A percentile compares a stretch with the other conserved stretches of the same genome.
phyloP scores from a whole-genome alignment of 495 filamentous ascomycete species.

The Hamigera avellanea region DNA sequence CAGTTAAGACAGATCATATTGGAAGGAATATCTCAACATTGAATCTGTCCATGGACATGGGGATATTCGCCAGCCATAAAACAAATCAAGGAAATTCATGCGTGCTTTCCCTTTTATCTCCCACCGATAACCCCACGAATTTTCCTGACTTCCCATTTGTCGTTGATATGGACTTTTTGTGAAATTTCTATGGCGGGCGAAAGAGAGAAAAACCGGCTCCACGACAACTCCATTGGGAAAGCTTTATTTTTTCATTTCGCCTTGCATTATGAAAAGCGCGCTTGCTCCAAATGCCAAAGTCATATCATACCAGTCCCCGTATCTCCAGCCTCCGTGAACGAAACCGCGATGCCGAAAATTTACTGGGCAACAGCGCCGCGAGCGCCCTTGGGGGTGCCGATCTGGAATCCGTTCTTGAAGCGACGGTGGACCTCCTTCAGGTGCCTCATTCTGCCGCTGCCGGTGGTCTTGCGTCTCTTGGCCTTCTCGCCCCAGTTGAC shows the following conservation, averaged over 20 bases:
- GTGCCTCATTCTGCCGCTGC: slow-evolving; percentile 85
- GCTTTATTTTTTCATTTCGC: slow-evolving; percentile 22
- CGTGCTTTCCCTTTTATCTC: slow-evolving; percentile 25
- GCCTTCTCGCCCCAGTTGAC: slow-evolving; percentile 99
- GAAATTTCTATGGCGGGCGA: slow-evolving; percentile 20
- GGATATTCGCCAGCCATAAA: slow-evolving; percentile 36
- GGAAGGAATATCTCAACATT: slow-evolving; percentile 29
- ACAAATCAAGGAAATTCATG: slow-evolving; percentile 34
- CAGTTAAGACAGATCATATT: slow-evolving; percentile 21
- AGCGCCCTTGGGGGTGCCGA: slow-evolving; percentile 75
- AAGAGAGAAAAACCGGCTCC: slow-evolving; percentile 20
- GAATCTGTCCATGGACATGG: slow-evolving; percentile 29
- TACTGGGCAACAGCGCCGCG: slow-evolving; percentile 48
- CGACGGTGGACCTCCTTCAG: slow-evolving; percentile 79
- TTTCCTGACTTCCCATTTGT: slow-evolving; percentile 7
- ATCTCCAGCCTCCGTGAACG: slow-evolving; percentile 34
- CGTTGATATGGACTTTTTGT: slow-evolving; percentile 15
- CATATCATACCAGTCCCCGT: slow-evolving; percentile 29
- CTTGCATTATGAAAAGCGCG: slow-evolving; percentile 26
- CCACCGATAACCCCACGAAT: slow-evolving; percentile 11
- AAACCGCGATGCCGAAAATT: slow-evolving; percentile 34
- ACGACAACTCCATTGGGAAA: slow-evolving; percentile 34
- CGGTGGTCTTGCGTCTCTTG: slow-evolving; percentile 98
- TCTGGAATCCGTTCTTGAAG: slow-evolving; percentile 96
- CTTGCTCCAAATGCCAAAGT: slow-evolving; percentile 33